These are phyloP conservation scores for Platanthera zijinensis DNA, from an alignment of 106 monocot species.

Conservation along the genomic window DNA sequence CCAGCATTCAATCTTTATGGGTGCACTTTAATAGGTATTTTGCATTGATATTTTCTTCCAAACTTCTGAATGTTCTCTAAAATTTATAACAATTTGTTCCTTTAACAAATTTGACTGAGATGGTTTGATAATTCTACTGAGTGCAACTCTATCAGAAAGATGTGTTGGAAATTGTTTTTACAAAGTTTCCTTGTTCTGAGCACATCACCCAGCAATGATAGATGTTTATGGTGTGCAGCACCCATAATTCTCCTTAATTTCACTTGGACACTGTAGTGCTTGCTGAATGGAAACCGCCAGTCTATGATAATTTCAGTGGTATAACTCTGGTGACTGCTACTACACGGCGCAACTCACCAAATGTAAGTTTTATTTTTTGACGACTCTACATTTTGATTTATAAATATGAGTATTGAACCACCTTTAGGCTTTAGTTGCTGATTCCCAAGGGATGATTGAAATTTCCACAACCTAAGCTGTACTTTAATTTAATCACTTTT, in stretches of 20 bases:
- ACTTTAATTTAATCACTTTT: neutral
- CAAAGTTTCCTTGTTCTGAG: neutral
- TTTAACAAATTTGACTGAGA: neutral
- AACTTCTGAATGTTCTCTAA: neutral
- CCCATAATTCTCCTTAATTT: neutral
- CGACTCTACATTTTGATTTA: neutral
- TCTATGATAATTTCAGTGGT: constrained; percentile 83
- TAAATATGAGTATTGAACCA: neutral
- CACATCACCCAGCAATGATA: neutral
- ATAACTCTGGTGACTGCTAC: constrained; percentile 87
- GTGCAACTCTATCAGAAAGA: neutral
- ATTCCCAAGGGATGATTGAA: neutral
- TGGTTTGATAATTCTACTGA: neutral
- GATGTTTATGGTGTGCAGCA: neutral
- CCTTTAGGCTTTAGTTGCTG: neutral
- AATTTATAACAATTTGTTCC: constrained; percentile 2
- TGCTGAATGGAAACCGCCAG: constrained; percentile 99
- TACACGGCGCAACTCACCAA: constrained; percentile 92
- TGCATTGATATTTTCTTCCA: neutral
- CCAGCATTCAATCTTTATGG: constrained; percentile 95
- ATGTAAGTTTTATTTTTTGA: constrained; percentile 39
- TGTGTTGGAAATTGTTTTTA: neutral
- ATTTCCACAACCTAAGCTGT: neutral
- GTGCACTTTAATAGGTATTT: constrained; percentile 89
- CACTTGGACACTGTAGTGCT: constrained; percentile 56